phyloP scores from a whole-genome alignment of 2,329 filamentous ascomycete species.

The Stachybotrys chlorohalonatus region DNA sequence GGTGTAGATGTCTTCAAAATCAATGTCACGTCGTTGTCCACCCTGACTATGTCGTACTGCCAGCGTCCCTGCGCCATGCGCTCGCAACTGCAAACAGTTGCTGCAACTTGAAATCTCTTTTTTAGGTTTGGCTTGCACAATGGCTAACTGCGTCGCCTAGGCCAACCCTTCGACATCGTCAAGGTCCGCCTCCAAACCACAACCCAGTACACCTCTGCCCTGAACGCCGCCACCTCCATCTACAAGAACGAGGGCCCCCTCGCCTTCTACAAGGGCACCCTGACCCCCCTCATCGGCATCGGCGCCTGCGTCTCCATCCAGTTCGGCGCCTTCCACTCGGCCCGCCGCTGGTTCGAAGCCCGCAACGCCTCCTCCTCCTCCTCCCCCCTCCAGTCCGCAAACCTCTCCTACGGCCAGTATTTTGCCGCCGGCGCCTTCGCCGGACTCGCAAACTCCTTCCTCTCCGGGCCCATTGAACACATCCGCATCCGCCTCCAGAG shows the following conservation, averaged over 20 bases:
- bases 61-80: not conserved
- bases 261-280: constrained; percentile 97
- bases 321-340: constrained; percentile 94
- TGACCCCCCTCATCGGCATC: constrained; percentile 91
- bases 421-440: constrained; percentile 87
- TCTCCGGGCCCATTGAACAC: constrained; percentile 92
- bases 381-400: constrained; percentile 40
- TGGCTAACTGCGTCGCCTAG: constrained; percentile 23
- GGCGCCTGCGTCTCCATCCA: constrained; percentile 97
- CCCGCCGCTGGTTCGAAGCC: constrained; percentile 75
- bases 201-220: constrained; percentile 67
- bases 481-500: constrained; percentile 93
- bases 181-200: constrained; percentile 95
- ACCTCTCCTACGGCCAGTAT: constrained; percentile 76
- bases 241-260: constrained; percentile 78
- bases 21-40: no score
- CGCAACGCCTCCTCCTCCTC: constrained; percentile 54
- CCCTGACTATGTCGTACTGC: no score
- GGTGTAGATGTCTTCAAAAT: no score
- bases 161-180: constrained; percentile 79
- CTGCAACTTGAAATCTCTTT: no score
- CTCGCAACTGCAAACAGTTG: not conserved
- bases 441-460: constrained; percentile 77
- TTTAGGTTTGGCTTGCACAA: no score
- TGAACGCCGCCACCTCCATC: constrained; percentile 75